Conservation (phyloP, 768 basidiomycete species). For the Cystofilobasidium macerans region DNA sequence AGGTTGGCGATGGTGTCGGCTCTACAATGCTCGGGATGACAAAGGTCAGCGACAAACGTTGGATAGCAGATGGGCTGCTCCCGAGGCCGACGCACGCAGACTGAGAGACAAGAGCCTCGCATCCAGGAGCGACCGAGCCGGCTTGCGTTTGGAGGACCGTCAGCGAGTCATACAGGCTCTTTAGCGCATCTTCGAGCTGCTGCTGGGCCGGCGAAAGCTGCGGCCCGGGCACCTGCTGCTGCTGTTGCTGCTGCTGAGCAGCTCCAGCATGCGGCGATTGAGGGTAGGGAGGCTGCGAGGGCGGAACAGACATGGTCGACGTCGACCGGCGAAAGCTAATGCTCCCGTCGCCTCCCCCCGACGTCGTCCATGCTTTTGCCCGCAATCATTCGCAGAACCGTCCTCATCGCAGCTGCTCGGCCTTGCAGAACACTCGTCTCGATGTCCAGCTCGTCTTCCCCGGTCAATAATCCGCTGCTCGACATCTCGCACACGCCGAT, state of each 20-base stretch:
- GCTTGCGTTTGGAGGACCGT: conserved; percentile 1
- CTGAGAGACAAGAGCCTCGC: background rate
- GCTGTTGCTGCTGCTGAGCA: too few species aligned
- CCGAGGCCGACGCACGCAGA: background rate
- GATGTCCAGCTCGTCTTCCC: too few species aligned
- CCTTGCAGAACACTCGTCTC: too few species aligned
- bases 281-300: too few species aligned
- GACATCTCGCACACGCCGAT: background rate
- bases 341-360: too few species aligned
- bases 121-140: background rate
- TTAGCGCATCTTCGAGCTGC: background rate
- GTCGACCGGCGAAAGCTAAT: too few species aligned
- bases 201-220: background rate
- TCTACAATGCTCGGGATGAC: background rate
- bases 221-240: background rate
- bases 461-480: conserved; percentile 10
- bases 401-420: too few species aligned
- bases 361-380: background rate
- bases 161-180: background rate
- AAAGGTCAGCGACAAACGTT: background rate
- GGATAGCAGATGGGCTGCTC: background rate
- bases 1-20: background rate
- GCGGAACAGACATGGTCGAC: too few species aligned
- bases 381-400: background rate
- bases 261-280: too few species aligned